Percentiles rank a stretch among this genome's conserved stretches.
Evolutionary conservation across 345 rosid genomes (phyloP).

Genomic region (Eucalyptus camaldulensis): DNA sequence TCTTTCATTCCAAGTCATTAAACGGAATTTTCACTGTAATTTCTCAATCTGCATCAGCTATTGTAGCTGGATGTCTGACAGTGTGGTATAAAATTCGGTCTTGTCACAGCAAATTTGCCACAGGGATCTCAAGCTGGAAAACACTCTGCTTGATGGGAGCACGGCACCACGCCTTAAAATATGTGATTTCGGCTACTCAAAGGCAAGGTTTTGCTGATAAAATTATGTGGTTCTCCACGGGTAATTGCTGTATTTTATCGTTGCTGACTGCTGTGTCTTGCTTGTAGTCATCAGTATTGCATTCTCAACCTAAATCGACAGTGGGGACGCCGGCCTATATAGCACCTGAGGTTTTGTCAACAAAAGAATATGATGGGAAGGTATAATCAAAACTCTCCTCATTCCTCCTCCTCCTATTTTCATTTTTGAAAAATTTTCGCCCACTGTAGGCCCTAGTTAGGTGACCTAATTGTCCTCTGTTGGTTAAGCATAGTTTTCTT

Average conservation of each 20-base stretch:
- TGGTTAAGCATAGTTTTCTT: background rate
- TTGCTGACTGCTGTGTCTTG: background rate
- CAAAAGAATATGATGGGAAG: slow-evolving; percentile 81
- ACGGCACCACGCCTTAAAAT: slow-evolving; percentile 70
- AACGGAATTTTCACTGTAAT: background rate
- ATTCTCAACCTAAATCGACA: slow-evolving; percentile 91
- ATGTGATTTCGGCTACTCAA: slow-evolving; percentile 86
- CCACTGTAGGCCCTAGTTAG: background rate
- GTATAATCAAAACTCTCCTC: slow-evolving; percentile 6
- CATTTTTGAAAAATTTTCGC: background rate
- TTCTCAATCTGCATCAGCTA: background rate
- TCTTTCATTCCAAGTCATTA: background rate
- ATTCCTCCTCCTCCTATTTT: background rate
- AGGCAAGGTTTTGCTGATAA: slow-evolving; percentile 16
- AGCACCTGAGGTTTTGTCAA: slow-evolving; percentile 74
- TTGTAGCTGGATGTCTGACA: background rate
- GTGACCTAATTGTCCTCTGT: background rate
- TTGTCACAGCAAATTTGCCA: slow-evolving; percentile 68
- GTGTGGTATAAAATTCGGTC: background rate
- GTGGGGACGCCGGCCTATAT: slow-evolving; percentile 96
- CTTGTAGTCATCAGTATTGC: slow-evolving; percentile 63
- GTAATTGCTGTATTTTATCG: background rate
- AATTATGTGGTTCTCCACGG: background rate
- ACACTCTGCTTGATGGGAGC: slow-evolving; percentile 81
- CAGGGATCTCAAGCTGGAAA: slow-evolving; percentile 90